phyloP scores from a whole-genome alignment of 225 moss, liverwort and hornwort genomes.

The Polytrichum commune region DNA sequence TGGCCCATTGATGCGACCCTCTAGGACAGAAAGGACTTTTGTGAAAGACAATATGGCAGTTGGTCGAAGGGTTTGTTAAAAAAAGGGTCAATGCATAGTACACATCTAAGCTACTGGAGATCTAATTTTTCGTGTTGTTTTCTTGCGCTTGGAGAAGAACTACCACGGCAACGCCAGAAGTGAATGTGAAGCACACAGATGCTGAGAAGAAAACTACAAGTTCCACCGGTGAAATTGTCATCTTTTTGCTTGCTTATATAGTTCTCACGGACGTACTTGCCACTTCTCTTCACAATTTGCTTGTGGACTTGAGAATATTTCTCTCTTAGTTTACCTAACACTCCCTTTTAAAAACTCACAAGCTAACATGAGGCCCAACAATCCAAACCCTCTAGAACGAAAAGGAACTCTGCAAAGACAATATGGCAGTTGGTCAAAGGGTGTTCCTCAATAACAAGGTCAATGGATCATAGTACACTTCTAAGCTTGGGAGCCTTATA shows the following conservation, averaged over 20 bases:
- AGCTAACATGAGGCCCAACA: background rate
- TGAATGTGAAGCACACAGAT: slow-evolving; percentile 11
- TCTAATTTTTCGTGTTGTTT: too few species aligned
- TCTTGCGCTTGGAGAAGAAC: too few species aligned
- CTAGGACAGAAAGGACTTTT: too few species aligned
- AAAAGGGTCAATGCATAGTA: too few species aligned
- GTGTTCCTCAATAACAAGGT: background rate
- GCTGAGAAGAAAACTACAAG: background rate
- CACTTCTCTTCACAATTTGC: too few species aligned
- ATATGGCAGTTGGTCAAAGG: background rate
- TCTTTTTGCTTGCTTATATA: background rate
- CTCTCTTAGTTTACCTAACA: too few species aligned
- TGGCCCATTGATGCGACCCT: too few species aligned
- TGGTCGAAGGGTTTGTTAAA: too few species aligned
- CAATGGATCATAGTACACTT: background rate
- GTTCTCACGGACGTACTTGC: background rate
- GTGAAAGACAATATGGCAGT: too few species aligned
- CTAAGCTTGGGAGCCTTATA: background rate
- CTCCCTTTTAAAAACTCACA: too few species aligned
- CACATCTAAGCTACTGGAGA: too few species aligned
- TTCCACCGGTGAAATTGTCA: slow-evolving; percentile 25
- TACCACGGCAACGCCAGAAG: slow-evolving; percentile 2
- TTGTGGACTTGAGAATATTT: too few species aligned
- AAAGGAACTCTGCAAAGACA: background rate
- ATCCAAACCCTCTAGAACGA: background rate